phyloP scores from a whole-genome alignment of 805 yeast genomes.

The Hanseniaspora nectarophila region DNA sequence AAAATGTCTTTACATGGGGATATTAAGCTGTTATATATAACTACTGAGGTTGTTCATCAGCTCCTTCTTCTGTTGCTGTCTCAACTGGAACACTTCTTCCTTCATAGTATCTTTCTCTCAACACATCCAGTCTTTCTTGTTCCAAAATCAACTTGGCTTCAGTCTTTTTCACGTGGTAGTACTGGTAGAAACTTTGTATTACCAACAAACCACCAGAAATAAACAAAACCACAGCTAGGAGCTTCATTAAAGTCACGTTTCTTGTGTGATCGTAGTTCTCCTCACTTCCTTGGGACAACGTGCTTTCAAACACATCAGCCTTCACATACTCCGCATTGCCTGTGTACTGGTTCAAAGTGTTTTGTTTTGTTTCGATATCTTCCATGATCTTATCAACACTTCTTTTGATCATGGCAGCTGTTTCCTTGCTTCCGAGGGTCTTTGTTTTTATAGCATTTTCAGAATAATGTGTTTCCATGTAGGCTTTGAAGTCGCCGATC shows the following conservation, averaged over 20 bases:
- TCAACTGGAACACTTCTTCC: background rate
- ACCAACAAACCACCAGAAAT: slow-evolving; percentile 57
- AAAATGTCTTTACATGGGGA: too few species aligned
- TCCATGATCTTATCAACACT: background rate
- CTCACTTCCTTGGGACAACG: slow-evolving; percentile 25
- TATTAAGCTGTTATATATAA: too few species aligned
- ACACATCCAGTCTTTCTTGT: slow-evolving; percentile 12
- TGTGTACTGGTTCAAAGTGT: slow-evolving; percentile 15
- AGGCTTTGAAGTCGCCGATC: background rate
- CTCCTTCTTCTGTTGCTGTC: too few species aligned
- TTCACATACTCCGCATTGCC: slow-evolving; percentile 17
- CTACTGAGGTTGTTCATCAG: too few species aligned
- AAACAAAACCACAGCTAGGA: slow-evolving; percentile 51
- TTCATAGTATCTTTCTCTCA: slow-evolving; percentile 3
- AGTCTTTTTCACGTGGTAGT: slow-evolving; percentile 61
- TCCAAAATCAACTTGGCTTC: slow-evolving; percentile 33
- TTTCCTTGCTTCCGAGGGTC: slow-evolving; percentile 4
- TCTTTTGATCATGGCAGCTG: background rate
- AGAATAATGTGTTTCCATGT: background rate
- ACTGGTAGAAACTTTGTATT: slow-evolving; percentile 58
- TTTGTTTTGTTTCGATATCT: background rate
- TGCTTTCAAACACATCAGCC: slow-evolving; percentile 25
- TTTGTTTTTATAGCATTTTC: background rate
- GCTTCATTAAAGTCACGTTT: slow-evolving; percentile 32
- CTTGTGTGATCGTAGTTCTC: slow-evolving; percentile 18